Conservation (phyloP, 768 basidiomycete species). For the Calocybe gangraenosa region DNA sequence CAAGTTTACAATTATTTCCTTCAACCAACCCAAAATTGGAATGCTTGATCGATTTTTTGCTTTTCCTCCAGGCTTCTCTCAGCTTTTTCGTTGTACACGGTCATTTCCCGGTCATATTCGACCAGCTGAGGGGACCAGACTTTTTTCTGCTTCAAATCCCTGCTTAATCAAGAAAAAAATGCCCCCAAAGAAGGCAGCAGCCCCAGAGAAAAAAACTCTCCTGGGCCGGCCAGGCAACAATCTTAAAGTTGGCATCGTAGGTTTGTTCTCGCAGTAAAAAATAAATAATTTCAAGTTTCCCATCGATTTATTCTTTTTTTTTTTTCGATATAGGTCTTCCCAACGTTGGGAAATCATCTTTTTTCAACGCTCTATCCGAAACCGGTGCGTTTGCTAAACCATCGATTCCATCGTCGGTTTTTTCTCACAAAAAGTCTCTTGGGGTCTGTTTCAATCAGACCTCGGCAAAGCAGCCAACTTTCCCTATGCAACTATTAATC, state of each 20-base stretch:
- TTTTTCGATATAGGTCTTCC: slow-evolving; percentile 59
- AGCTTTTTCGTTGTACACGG: slow-evolving; percentile 13
- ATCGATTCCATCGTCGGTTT: slow-evolving; percentile 9
- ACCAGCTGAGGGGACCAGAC: not conserved
- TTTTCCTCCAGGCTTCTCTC: slow-evolving; percentile 9
- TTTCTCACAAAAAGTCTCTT: slow-evolving; percentile 2
- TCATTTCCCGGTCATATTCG: slow-evolving; percentile 6
- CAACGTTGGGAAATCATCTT: slow-evolving; percentile 98
- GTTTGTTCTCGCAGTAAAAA: slow-evolving; percentile 43
- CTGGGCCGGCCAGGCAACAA: slow-evolving; percentile 95
- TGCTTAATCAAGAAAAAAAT: slow-evolving; percentile 59
- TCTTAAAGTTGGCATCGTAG: slow-evolving; percentile 98
- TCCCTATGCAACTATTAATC: slow-evolving; percentile 92
- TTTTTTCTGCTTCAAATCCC: slow-evolving; percentile 35
- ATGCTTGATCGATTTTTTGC: slow-evolving; percentile 24
- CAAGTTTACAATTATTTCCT: slow-evolving; percentile 13
- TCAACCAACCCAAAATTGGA: slow-evolving; percentile 12
- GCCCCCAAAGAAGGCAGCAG: slow-evolving; percentile 86
- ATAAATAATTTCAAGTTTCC: slow-evolving; percentile 9
- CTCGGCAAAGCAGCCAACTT: slow-evolving; percentile 96
- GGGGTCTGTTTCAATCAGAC: slow-evolving; percentile 43
- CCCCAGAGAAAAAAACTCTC: slow-evolving; percentile 76
- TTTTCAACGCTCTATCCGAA: slow-evolving; percentile 95
- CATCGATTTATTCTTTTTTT: slow-evolving; percentile 14
- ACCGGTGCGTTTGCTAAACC: slow-evolving; percentile 54